Conservation (phyloP, 108 stramenopile genomes). For the Bacterosira constricta region DNA sequence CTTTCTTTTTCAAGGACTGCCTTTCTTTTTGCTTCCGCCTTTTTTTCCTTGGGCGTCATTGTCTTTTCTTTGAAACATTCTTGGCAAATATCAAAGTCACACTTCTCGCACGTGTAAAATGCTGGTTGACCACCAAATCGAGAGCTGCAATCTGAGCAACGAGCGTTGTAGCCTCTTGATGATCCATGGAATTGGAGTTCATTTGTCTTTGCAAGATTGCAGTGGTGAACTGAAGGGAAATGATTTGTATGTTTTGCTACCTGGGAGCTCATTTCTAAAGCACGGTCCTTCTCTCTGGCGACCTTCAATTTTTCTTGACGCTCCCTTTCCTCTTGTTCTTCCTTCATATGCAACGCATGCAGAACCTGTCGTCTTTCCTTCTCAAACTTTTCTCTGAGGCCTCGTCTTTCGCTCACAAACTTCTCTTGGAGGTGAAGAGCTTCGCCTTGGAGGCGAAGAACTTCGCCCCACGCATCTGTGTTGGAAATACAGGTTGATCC, state of each 20-base stretch:
- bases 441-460: conserved; percentile 4
- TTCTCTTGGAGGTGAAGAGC: too few species aligned
- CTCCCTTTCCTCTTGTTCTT: conserved; percentile 3
- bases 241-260: background rate
- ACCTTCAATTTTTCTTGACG: background rate
- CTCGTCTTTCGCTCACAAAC: too few species aligned
- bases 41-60: conserved; percentile 23
- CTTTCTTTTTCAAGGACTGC: conserved; percentile 6
- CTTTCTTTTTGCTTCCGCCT: conserved; percentile 14
- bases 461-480: conserved; percentile 16
- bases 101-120: conserved; percentile 21
- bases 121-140: background rate
- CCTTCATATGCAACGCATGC: background rate
- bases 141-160: conserved; percentile 6
- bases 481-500: conserved; percentile 14
- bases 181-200: conserved; percentile 10
- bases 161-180: background rate
- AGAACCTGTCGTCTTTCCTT: background rate
- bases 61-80: conserved; percentile 17
- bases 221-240: conserved; percentile 18
- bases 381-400: too few species aligned
- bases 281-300: conserved; percentile 2
- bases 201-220: conserved; percentile 23
- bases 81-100: conserved; percentile 26
- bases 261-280: conserved; percentile 2